phyloP scores from a whole-genome alignment of 139 green algal species.

The Micractinium conductrix region DNA sequence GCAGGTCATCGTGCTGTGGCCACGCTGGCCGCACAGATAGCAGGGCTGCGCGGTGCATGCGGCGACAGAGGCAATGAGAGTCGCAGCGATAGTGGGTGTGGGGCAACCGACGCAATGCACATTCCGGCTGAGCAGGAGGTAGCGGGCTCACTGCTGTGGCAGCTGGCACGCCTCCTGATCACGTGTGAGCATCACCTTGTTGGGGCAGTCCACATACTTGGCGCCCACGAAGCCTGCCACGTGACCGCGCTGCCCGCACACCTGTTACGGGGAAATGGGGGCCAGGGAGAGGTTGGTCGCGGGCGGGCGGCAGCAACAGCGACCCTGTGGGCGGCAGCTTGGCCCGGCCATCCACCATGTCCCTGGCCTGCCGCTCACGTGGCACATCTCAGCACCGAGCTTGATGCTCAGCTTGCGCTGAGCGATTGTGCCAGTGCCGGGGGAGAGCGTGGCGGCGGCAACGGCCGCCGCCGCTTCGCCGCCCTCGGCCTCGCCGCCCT shows the following conservation, averaged over 20 bases:
- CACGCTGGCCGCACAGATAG: slow-evolving; percentile 84
- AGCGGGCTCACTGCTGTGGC: too few relatives aligned
- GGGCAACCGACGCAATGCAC: too few relatives aligned
- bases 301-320: too few relatives aligned
- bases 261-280: slow-evolving; percentile 54
- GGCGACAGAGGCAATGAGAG: too few relatives aligned
- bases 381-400: slow-evolving; percentile 32
- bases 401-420: slow-evolving; percentile 42
- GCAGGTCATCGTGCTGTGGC: slow-evolving; percentile 89
- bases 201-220: slow-evolving; percentile 78
- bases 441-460: neutral
- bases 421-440: slow-evolving; percentile 1
- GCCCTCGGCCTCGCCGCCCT: neutral
- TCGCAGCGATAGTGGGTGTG: too few relatives aligned
- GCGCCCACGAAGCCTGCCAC: slow-evolving; percentile 86
- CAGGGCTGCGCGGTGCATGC: slow-evolving; percentile 62
- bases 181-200: too few relatives aligned
- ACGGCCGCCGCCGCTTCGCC: neutral
- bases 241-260: slow-evolving; percentile 84
- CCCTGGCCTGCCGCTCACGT: slow-evolving; percentile 21
- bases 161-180: too few relatives aligned
- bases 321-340: too few relatives aligned
- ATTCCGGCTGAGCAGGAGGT: too few relatives aligned
- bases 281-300: neutral
- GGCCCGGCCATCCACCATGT: neutral